phyloP scores from a whole-genome alignment of 768 basidiomycete species.

The Auriscalpium vulgare region DNA sequence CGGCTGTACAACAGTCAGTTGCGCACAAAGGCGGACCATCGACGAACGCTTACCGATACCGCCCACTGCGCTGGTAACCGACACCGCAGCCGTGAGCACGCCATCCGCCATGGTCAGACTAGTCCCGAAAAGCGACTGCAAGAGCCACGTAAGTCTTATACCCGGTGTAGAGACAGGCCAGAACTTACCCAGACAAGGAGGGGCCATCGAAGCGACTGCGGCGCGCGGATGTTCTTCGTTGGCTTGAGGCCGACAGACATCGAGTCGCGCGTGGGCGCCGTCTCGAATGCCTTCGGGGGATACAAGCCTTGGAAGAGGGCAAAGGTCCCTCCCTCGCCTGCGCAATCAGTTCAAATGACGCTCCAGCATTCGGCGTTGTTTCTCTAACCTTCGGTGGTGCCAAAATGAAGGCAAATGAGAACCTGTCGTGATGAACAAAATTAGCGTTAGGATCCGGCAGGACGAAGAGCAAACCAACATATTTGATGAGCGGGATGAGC shows the following conservation, averaged over 20 bases:
- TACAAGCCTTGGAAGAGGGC: slow-evolving; percentile 56
- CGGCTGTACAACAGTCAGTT: slow-evolving; percentile 21
- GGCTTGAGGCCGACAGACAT: slow-evolving; percentile 8
- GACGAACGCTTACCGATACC: slow-evolving; percentile 35
- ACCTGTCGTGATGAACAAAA: slow-evolving; percentile 25
- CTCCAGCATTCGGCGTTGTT: no score
- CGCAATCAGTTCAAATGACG: not conserved
- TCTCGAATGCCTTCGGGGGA: slow-evolving; percentile 29
- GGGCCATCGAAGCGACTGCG: slow-evolving; percentile 35
- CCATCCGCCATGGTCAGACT: slow-evolving; percentile 63
- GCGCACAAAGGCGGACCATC: no score
- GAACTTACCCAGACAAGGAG: slow-evolving; percentile 46
- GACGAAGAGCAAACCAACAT: slow-evolving; percentile 29
- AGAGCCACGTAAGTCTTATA: not conserved
- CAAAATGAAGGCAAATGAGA: slow-evolving; percentile 39
- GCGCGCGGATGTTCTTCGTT: slow-evolving; percentile 3
- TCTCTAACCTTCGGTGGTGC: slow-evolving; percentile 39
- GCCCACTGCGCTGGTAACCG: slow-evolving; percentile 57
- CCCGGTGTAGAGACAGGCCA: not conserved
- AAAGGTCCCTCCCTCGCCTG: slow-evolving; percentile 64
- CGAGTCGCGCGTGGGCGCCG: slow-evolving; percentile 15
- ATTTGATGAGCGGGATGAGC: slow-evolving; percentile 55
- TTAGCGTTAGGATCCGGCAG: not conserved
- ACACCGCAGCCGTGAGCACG: slow-evolving; percentile 61
- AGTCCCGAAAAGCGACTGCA: slow-evolving; percentile 54